Percentiles rank a stretch among this genome's conserved stretches.
phyloP scores from a whole-genome alignment of 2,329 filamentous ascomycete genomes.

The Epichloe gansuensis region DNA sequence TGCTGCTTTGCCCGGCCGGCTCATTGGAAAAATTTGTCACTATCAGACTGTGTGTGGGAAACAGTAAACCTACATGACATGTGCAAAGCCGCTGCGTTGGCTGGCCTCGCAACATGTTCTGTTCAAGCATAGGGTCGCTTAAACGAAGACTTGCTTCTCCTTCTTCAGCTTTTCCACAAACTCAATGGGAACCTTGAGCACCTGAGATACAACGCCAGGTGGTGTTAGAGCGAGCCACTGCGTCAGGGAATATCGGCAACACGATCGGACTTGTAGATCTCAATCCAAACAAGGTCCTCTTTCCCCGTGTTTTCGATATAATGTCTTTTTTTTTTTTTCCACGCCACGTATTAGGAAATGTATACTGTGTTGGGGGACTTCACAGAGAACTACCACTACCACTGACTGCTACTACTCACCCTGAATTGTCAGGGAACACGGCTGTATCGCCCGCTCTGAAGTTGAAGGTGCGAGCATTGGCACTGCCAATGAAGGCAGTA shows the following conservation, averaged over 20 bases:
- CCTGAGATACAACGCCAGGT: slow-evolving; percentile 46
- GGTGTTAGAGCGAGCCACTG: slow-evolving; percentile 62
- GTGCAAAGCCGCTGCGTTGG: background rate
- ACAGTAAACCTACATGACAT: background rate
- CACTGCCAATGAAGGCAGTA: slow-evolving; percentile 51
- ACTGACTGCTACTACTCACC: slow-evolving; percentile 21
- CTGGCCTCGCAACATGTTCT: background rate
- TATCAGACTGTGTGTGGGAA: background rate
- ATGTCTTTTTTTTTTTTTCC: slow-evolving; percentile 29
- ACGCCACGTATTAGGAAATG: background rate
- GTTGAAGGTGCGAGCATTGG: slow-evolving; percentile 53
- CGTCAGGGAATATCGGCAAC: slow-evolving; percentile 54
- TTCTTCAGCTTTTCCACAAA: slow-evolving; percentile 47
- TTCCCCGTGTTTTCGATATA: slow-evolving; percentile 59
- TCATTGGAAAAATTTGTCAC: background rate
- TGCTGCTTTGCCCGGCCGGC: no score
- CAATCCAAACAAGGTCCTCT: slow-evolving; percentile 54
- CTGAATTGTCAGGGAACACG: slow-evolving; percentile 53
- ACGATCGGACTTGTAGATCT: slow-evolving; percentile 56
- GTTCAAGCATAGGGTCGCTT: background rate
- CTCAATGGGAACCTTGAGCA: slow-evolving; percentile 44
- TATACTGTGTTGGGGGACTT: background rate
- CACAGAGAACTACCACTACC: background rate
- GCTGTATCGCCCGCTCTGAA: slow-evolving; percentile 56
- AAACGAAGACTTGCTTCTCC: slow-evolving; percentile 46